Conservation (phyloP, 2,329 filamentous ascomycete genomes). For the Hymenoscyphus linearis region DNA sequence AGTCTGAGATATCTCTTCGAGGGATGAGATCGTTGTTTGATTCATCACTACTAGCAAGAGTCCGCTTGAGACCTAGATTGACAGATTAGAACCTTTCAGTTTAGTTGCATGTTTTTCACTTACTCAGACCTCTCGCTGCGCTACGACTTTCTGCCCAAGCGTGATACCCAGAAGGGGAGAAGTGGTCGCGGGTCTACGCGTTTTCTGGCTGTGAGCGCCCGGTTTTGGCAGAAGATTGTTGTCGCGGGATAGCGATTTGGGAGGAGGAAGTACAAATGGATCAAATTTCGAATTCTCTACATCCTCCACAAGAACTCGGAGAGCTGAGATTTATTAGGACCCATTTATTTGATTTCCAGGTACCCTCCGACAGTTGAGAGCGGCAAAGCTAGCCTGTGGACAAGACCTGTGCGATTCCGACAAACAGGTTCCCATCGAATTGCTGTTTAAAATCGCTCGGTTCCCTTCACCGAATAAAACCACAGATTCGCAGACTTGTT, state of each 20-base stretch:
- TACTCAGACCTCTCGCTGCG: constrained; percentile 11
- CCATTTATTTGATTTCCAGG: too few species aligned
- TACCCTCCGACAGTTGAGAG: too few species aligned
- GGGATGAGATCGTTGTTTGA: constrained; percentile 11
- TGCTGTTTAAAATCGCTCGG: too few species aligned
- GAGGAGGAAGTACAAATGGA: constrained; percentile 15
- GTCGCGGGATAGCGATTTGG: constrained; percentile 8
- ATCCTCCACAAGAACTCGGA: constrained; percentile 7
- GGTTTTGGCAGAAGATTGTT: constrained; percentile 9
- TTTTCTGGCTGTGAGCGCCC: constrained; percentile 10
- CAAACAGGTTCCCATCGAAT: too few species aligned
- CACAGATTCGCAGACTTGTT: too few species aligned
- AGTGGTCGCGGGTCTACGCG: constrained; percentile 5
- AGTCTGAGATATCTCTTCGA: constrained; percentile 8
- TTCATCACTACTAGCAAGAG: constrained; percentile 9
- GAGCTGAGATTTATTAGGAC: too few species aligned
- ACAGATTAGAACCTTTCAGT: constrained; percentile 9
- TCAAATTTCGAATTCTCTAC: constrained; percentile 14
- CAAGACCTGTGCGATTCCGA: too few species aligned
- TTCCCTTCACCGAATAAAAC: too few species aligned
- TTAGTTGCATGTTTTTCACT: constrained; percentile 8
- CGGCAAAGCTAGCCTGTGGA: too few species aligned
- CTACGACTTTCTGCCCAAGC: constrained; percentile 8
- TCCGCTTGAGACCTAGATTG: constrained; percentile 7
- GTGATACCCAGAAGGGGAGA: constrained; percentile 10